phyloP scores from a whole-genome alignment of 257 asterid species.

The Ilex aquifolium region DNA sequence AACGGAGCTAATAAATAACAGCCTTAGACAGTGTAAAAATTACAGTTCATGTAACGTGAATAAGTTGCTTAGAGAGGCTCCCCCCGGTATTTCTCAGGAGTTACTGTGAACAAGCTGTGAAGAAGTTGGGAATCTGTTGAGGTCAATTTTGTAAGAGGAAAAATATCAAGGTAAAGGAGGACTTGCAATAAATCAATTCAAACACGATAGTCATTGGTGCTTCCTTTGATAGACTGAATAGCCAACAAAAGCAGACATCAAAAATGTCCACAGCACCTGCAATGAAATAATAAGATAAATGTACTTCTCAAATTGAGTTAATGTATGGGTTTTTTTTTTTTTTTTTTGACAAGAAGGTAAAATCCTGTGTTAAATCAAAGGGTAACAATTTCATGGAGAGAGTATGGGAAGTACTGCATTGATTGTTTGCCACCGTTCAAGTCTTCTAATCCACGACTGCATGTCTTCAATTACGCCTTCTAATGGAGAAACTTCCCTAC shows the following conservation, averaged over 20 bases:
- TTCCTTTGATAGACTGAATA: conserved; percentile 83
- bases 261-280: conserved; percentile 96
- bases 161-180: background rate
- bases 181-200: background rate
- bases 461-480: conserved; percentile 78
- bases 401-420: conserved; percentile 49
- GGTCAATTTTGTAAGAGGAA: background rate
- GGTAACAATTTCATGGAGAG: background rate
- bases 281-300: background rate
- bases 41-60: too few relatives aligned
- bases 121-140: background rate
- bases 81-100: too few relatives aligned
- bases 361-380: background rate
- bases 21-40: too few relatives aligned
- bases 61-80: too few relatives aligned
- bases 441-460: conserved; percentile 84
- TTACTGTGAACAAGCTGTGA: too few relatives aligned
- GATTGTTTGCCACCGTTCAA: conserved; percentile 80
- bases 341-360: background rate
- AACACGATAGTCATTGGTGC: conserved; percentile 30
- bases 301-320: too few relatives aligned
- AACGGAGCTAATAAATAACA: too few relatives aligned
- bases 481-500: conserved; percentile 72
- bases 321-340: background rate
- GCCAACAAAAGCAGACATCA: conserved; percentile 94